Conservation (phyloP, 305 asterid genomes). For the Fraxinus baroniana region DNA sequence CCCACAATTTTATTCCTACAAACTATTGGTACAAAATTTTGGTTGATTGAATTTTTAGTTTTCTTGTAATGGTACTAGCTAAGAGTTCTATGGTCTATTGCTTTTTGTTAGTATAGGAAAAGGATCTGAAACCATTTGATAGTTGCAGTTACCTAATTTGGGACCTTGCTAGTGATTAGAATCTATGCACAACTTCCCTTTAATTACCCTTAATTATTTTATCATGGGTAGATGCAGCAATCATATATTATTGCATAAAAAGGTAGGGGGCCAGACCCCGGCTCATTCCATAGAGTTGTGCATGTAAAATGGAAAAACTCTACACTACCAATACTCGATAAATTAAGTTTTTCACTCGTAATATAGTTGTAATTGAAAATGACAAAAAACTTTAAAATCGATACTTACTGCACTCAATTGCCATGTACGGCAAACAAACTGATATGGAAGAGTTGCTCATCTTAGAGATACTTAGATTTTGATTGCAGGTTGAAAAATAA, state of each 20-base stretch:
- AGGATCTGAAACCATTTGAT: not conserved
- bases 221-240: slow-evolving; percentile 52
- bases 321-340: no score
- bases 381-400: no score
- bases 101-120: not conserved
- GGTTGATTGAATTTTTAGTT: not conserved
- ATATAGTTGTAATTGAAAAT: no score
- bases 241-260: slow-evolving; percentile 26
- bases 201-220: slow-evolving; percentile 22
- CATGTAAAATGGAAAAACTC: no score
- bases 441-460: no score
- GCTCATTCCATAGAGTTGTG: not conserved
- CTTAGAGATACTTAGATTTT: no score
- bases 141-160: slow-evolving; percentile 23
- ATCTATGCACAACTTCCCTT: slow-evolving; percentile 26
- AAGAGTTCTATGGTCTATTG: not conserved
- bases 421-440: no score
- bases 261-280: slow-evolving; percentile 24
- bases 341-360: no score
- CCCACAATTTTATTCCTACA: not conserved
- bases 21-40: not conserved
- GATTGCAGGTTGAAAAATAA: no score
- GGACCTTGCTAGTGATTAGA: slow-evolving; percentile 31
- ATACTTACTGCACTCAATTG: no score
- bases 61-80: not conserved